phyloP scores from a whole-genome alignment of 495 filamentous ascomycete genomes.

The Trichoderma virens region DNA sequence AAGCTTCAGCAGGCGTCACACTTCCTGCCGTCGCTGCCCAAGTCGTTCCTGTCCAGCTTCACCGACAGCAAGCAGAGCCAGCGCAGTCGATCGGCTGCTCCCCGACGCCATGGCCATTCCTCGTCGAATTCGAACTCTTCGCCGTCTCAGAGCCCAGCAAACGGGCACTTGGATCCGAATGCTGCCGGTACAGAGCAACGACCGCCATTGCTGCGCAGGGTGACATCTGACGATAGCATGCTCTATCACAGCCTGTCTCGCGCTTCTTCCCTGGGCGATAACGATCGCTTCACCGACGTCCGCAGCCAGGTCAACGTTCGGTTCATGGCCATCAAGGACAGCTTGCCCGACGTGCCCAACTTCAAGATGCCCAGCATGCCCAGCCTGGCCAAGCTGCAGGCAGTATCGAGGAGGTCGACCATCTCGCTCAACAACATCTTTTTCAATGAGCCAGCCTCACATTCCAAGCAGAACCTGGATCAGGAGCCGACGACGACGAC shows the following conservation, averaged over 20 bases:
- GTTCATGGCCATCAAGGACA: conserved; percentile 87
- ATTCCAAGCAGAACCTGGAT: background rate
- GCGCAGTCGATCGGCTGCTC: conserved; percentile 9
- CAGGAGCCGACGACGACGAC: conserved; percentile 11
- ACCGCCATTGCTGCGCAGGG: conserved; percentile 43
- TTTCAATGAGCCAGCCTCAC: background rate
- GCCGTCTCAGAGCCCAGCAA: background rate
- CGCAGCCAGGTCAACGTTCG: conserved; percentile 76
- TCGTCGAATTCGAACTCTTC: background rate
- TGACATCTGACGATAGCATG: conserved; percentile 70
- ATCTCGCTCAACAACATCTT: conserved; percentile 1
- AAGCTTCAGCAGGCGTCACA: conserved; percentile 20
- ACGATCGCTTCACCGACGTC: conserved; percentile 73
- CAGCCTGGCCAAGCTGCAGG: conserved; percentile 30
- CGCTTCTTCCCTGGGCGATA: conserved; percentile 78
- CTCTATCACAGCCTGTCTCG: conserved; percentile 60
- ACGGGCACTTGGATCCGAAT: background rate
- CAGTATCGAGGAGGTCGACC: background rate
- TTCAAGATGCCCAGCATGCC: conserved; percentile 56
- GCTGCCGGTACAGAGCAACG: background rate
- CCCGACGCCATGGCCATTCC: background rate
- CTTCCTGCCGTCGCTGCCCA: conserved; percentile 30
- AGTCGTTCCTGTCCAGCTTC: conserved; percentile 23
- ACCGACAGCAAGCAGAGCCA: background rate
- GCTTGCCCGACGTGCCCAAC: conserved; percentile 63